phyloP scores from a whole-genome alignment of 148 eudicot genomes.

The Euryodendron excelsum region DNA sequence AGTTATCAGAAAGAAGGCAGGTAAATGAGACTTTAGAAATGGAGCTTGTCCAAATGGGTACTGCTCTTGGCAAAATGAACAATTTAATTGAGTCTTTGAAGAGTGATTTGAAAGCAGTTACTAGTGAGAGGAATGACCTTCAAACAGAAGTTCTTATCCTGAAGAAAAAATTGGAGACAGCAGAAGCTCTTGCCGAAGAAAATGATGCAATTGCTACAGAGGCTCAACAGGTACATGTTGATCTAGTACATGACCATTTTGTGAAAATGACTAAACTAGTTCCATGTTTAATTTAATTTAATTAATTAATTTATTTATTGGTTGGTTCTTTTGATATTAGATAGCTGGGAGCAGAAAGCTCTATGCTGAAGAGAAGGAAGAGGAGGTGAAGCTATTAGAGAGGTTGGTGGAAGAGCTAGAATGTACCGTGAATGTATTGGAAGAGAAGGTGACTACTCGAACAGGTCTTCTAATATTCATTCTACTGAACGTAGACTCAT shows the following conservation, averaged over 20 bases:
- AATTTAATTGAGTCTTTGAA: slow-evolving; percentile 51
- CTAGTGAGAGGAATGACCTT: slow-evolving; percentile 52
- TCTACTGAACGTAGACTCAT: neutral
- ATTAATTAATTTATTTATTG: neutral
- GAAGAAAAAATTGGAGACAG: slow-evolving; percentile 73
- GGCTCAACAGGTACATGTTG: slow-evolving; percentile 66
- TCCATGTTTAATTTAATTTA: neutral
- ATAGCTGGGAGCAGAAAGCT: slow-evolving; percentile 61
- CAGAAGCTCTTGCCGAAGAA: slow-evolving; percentile 74
- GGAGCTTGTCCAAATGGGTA: slow-evolving; percentile 60
- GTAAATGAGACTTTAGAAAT: slow-evolving; percentile 50
- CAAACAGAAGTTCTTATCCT: slow-evolving; percentile 37
- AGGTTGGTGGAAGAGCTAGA: slow-evolving; percentile 88
- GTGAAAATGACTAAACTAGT: neutral
- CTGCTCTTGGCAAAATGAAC: slow-evolving; percentile 44
- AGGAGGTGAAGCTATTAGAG: slow-evolving; percentile 87
- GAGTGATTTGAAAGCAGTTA: slow-evolving; percentile 46
- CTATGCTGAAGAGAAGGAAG: slow-evolving; percentile 81
- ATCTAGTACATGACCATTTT: neutral
- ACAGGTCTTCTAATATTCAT: neutral
- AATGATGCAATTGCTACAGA: slow-evolving; percentile 71
- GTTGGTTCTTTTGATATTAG: no score
- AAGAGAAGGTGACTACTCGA: slow-evolving; percentile 60
- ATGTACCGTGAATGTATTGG: slow-evolving; percentile 68
- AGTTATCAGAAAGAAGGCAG: slow-evolving; percentile 44